phyloP scores from a whole-genome alignment of 164 flowering plant species.

The Echeveria elegans region DNA sequence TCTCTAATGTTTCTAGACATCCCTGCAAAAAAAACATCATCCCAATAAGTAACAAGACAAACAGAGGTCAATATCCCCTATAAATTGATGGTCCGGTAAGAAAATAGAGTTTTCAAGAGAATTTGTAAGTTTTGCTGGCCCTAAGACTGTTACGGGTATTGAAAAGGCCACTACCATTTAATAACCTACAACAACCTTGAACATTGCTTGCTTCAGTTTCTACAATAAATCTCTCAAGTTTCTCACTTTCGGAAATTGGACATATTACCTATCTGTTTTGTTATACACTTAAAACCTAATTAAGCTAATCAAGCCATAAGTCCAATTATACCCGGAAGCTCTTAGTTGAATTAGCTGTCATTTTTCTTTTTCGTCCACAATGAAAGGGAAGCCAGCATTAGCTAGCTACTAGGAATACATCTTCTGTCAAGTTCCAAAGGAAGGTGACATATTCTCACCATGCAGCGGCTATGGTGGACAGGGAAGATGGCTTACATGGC shows the following conservation, averaged over 20 bases:
- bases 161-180: neutral
- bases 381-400: neutral
- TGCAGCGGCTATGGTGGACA: neutral
- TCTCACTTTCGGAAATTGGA: neutral
- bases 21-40: constrained; percentile 25
- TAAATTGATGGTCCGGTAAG: too few relatives aligned
- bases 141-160: neutral
- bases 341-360: too few relatives aligned
- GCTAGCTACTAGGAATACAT: too few relatives aligned
- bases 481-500: neutral
- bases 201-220: neutral
- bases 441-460: neutral
- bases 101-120: too few relatives aligned
- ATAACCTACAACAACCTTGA: neutral
- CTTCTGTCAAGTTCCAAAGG: neutral
- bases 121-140: neutral
- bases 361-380: neutral
- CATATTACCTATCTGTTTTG: neutral
- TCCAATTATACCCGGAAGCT: neutral
- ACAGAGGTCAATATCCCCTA: too few relatives aligned
- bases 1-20: constrained; percentile 26
- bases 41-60: neutral
- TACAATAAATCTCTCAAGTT: neutral
- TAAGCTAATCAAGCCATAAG: neutral
- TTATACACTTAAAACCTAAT: neutral